Percentiles rank a stretch among this genome's conserved stretches.
These are phyloP conservation scores for Herpetospermum pedunculosum DNA, from an alignment of 306 rosid genomes.

Conservation along the genomic window DNA sequence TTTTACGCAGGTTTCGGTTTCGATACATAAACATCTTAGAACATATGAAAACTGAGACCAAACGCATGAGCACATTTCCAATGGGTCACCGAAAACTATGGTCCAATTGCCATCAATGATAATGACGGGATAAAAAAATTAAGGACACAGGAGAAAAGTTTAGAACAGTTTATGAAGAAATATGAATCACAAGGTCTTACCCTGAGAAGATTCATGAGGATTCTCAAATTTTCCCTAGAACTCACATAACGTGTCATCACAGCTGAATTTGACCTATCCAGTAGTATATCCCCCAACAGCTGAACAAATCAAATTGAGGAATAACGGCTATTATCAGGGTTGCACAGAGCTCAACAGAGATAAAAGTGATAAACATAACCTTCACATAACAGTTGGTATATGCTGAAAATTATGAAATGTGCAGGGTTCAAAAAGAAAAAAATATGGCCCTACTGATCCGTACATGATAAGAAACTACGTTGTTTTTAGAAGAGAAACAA, in stretches of 20 bases:
- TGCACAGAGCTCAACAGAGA: not conserved
- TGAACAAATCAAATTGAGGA: conserved; percentile 22
- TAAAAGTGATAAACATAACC: not conserved
- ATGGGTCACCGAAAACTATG: not conserved
- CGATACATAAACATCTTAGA: not conserved
- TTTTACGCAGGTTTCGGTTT: not conserved
- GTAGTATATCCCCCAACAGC: conserved; percentile 91
- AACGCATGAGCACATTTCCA: not conserved
- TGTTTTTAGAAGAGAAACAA: too few species aligned
- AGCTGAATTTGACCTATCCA: conserved; percentile 90
- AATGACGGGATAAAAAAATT: not conserved
- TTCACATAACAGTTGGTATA: not conserved
- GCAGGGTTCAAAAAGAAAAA: not conserved
- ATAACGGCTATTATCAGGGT: not conserved
- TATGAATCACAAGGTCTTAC: conserved; percentile 30
- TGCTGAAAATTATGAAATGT: not conserved
- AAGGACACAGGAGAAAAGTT: not conserved
- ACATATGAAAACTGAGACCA: not conserved
- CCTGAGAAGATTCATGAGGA: conserved; percentile 92
- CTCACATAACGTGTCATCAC: conserved; percentile 96
- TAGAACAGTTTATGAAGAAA: conserved; percentile 10
- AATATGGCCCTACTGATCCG: not conserved
- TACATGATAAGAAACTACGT: not conserved
- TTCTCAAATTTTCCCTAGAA: conserved; percentile 95
- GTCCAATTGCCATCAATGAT: not conserved